A percentile compares a stretch with the other conserved stretches of the same genome.
These are phyloP conservation scores for Posidonia oceanica DNA, from an alignment of 116 monocot species.

Conservation along the genomic window DNA sequence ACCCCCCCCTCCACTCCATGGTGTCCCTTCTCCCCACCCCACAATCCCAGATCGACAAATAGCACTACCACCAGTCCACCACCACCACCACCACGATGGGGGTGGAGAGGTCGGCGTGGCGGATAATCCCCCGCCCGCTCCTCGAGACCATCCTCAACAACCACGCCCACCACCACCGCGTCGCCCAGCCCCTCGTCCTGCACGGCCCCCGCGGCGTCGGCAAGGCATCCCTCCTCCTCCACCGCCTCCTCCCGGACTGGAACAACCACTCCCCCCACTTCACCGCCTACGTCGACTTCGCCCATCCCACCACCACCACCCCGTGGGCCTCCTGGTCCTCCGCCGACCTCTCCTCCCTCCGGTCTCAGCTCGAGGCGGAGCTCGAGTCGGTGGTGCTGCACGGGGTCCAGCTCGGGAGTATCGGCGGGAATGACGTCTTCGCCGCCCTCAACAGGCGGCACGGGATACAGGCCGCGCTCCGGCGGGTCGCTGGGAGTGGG, in stretches of 20 bases:
- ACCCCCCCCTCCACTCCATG: no score
- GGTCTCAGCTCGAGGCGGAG: constrained; percentile 32
- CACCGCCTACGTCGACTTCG: constrained; percentile 77
- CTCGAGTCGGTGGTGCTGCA: constrained; percentile 50
- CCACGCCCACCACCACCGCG: constrained; percentile 70
- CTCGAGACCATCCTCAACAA: constrained; percentile 86
- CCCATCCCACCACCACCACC: constrained; percentile 8
- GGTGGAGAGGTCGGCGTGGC: constrained; percentile 4
- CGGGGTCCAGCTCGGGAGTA: constrained; percentile 51
- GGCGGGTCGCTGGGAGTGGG: constrained; percentile 19
- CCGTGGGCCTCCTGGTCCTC: constrained; percentile 28
- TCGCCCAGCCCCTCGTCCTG: constrained; percentile 85
- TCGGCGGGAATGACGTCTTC: constrained; percentile 46
- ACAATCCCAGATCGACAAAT: no score
- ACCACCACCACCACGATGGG: background rate
- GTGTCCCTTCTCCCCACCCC: no score
- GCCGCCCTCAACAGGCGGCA: constrained; percentile 42
- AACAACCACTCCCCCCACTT: constrained; percentile 42
- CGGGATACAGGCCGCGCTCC: constrained; percentile 48
- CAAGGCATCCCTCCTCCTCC: constrained; percentile 71
- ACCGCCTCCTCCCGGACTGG: constrained; percentile 51
- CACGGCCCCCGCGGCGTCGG: constrained; percentile 97
- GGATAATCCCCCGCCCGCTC: constrained; percentile 60
- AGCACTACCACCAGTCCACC: no score
- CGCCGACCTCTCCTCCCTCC: constrained; percentile 24